These are phyloP conservation scores for Boehmeria nivea DNA, from an alignment of 306 rosid genomes.

Conservation along the genomic window DNA sequence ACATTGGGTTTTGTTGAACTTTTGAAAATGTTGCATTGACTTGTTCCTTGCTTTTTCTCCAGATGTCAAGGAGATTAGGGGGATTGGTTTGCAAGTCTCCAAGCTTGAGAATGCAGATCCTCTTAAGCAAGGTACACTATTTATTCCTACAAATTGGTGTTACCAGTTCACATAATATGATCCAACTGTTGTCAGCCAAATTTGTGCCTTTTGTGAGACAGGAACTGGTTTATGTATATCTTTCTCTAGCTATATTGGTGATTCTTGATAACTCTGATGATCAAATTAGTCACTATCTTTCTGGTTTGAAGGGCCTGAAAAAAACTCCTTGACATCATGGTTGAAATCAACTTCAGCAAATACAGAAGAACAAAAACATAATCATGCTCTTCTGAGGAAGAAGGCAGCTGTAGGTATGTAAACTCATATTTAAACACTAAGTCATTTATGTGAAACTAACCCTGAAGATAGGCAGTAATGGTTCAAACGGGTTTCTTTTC, in stretches of 20 bases:
- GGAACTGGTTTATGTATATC: constrained; percentile 3
- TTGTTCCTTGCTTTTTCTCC: constrained; percentile 23
- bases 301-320: constrained; percentile 41
- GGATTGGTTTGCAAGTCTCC: constrained; percentile 90
- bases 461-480: not conserved
- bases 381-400: constrained; percentile 7
- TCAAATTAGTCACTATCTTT: constrained; percentile 20
- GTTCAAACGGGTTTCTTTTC: not conserved
- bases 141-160: not conserved
- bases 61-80: constrained; percentile 94
- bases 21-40: constrained; percentile 1
- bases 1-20: not conserved
- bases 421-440: not conserved
- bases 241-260: constrained; percentile 15
- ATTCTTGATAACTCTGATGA: constrained; percentile 8
- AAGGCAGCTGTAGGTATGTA: constrained; percentile 27
- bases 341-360: constrained; percentile 51
- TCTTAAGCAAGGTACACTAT: constrained; percentile 59
- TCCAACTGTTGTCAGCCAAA: constrained; percentile 2
- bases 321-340: constrained; percentile 63
- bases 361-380: constrained; percentile 24
- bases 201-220: constrained; percentile 11
- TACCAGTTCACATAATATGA: not conserved
- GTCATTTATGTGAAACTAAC: not conserved
- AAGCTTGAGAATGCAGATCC: constrained; percentile 65